Evolutionary conservation across 1,139 yeast species (phyloP).

Genomic region (Debaryomycetaceae sp.): DNA sequence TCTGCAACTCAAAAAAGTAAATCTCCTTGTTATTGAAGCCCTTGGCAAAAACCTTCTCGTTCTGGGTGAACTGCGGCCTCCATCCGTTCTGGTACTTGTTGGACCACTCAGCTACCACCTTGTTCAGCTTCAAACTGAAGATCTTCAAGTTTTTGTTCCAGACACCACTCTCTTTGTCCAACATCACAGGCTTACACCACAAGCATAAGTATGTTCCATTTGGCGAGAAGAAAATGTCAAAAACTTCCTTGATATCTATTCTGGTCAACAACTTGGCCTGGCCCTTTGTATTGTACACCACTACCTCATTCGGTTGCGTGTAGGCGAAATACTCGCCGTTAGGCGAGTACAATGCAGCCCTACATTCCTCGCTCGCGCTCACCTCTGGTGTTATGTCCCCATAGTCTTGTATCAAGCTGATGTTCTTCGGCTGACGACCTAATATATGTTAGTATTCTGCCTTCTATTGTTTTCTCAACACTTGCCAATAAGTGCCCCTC

Average conservation of each 20-base stretch:
- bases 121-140: slow-evolving; percentile 51
- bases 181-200: slow-evolving; percentile 83
- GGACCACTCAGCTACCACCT: slow-evolving; percentile 62
- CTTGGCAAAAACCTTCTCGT: slow-evolving; percentile 69
- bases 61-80: slow-evolving; percentile 84
- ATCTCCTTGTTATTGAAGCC: slow-evolving; percentile 58
- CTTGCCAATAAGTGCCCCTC: background rate
- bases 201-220: slow-evolving; percentile 79
- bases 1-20: slow-evolving; percentile 61
- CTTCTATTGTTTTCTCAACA: background rate
- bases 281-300: slow-evolving; percentile 52
- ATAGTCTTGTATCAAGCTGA: slow-evolving; percentile 56
- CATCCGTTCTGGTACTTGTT: slow-evolving; percentile 87
- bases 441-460: slow-evolving; percentile 11
- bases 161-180: slow-evolving; percentile 59
- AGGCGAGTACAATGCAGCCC: slow-evolving; percentile 48
- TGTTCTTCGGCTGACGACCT: slow-evolving; percentile 63
- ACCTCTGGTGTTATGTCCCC: slow-evolving; percentile 30
- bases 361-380: slow-evolving; percentile 39
- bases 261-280: slow-evolving; percentile 32
- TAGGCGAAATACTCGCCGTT: slow-evolving; percentile 57
- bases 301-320: slow-evolving; percentile 54
- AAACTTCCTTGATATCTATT: slow-evolving; percentile 58
- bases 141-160: slow-evolving; percentile 76
- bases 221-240: slow-evolving; percentile 85